phyloP scores from a whole-genome alignment of 2,329 filamentous ascomycete genomes.

The Pseudogymnoascus verrucosus region DNA sequence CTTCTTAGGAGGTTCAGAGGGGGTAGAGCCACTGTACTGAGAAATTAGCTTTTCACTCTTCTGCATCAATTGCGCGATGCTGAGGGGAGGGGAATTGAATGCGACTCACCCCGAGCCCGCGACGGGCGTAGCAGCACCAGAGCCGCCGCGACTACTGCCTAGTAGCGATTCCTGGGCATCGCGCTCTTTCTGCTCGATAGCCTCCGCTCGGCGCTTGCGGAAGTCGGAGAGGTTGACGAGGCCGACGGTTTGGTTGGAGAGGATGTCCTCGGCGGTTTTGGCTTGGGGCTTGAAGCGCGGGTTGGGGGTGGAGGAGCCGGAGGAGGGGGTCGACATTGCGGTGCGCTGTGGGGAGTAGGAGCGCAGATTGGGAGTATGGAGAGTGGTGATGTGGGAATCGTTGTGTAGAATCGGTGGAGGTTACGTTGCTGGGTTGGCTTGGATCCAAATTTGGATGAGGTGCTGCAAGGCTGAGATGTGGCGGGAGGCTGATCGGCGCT shows the following conservation, averaged over 20 bases:
- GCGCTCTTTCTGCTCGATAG: conserved; percentile 82
- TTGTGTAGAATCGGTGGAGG: background rate
- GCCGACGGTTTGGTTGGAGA: conserved; percentile 50
- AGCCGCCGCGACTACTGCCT: conserved; percentile 23
- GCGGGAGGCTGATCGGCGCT: background rate
- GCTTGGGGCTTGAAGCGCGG: conserved; percentile 27
- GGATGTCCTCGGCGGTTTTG: conserved; percentile 26
- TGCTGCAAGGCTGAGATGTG: conserved; percentile 6
- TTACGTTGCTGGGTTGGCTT: background rate
- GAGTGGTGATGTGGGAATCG: no score
- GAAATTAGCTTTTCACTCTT: conserved; percentile 11
- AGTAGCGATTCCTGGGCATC: conserved; percentile 61
- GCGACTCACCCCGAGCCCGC: conserved; percentile 41
- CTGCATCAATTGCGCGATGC: background rate
- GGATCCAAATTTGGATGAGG: background rate
- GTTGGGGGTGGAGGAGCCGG: conserved; percentile 25
- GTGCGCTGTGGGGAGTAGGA: background rate
- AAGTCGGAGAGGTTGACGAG: conserved; percentile 90
- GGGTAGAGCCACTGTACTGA: conserved; percentile 35
- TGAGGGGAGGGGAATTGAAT: background rate
- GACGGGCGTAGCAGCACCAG: conserved; percentile 38
- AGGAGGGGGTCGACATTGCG: conserved; percentile 18
- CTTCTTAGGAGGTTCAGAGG: conserved; percentile 31
- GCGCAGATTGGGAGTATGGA: background rate
- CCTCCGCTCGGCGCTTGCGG: conserved; percentile 89